phyloP scores from a whole-genome alignment of 2,329 filamentous ascomycete species.

The Lasiodiplodia theobromae region DNA sequence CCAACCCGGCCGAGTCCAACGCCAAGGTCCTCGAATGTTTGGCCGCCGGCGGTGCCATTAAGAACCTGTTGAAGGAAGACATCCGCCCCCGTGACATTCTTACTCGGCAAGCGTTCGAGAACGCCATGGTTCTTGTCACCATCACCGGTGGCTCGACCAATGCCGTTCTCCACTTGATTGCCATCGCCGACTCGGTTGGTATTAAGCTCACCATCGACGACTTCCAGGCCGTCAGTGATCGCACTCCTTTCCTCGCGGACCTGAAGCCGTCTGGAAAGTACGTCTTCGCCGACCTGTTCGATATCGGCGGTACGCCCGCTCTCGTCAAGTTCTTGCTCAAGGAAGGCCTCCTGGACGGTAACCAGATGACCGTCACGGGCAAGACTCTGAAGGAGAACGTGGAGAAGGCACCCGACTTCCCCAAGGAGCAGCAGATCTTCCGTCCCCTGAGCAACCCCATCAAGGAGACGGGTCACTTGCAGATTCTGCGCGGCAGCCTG shows the following conservation, averaged over 20 bases:
- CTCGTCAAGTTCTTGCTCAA: constrained; percentile 59
- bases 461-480: constrained; percentile 74
- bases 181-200: constrained; percentile 58
- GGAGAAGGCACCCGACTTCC: constrained; percentile 67
- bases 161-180: constrained; percentile 59
- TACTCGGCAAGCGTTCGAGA: constrained; percentile 57
- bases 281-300: constrained; percentile 66
- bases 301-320: constrained; percentile 58
- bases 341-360: constrained; percentile 58
- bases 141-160: constrained; percentile 60
- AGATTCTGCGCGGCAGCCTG: constrained; percentile 73
- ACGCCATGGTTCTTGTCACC: constrained; percentile 60
- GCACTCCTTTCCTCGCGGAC: constrained; percentile 59
- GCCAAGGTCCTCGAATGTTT: constrained; percentile 59
- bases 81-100: constrained; percentile 58
- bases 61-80: constrained; percentile 59
- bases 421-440: constrained; percentile 73
- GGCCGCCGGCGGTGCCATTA: constrained; percentile 58
- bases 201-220: constrained; percentile 60
- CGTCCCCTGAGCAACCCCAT: constrained; percentile 72
- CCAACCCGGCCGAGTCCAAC: constrained; percentile 59
- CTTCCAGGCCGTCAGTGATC: constrained; percentile 59
- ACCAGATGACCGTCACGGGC: constrained; percentile 58
- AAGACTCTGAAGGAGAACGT: constrained; percentile 59
- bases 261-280: constrained; percentile 62